Percentiles rank a stretch among this genome's conserved stretches.
Conservation (phyloP, 2,329 filamentous ascomycete genomes). For the Scedosporium dehoogii region DNA sequence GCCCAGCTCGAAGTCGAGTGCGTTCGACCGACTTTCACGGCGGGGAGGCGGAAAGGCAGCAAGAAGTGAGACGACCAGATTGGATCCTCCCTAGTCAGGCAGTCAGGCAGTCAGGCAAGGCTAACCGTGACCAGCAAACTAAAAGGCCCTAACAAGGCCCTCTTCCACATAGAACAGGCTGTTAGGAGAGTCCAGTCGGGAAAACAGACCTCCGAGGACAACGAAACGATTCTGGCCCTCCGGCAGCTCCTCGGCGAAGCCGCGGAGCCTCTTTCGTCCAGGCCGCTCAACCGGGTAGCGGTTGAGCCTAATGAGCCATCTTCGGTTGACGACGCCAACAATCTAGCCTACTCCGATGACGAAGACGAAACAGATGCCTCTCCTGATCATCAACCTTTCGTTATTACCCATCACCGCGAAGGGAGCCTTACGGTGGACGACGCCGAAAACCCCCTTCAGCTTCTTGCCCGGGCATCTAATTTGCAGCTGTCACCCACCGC, state of each 20-base stretch:
- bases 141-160: slow-evolving; percentile 62
- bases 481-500: slow-evolving; percentile 41
- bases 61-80: slow-evolving; percentile 49
- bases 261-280: slow-evolving; percentile 8
- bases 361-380: slow-evolving; percentile 21
- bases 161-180: slow-evolving; percentile 65
- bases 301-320: slow-evolving; percentile 7
- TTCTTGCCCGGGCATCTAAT: slow-evolving; percentile 64
- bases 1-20: slow-evolving; percentile 49
- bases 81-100: background rate
- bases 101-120: slow-evolving; percentile 3
- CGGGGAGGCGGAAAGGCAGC: slow-evolving; percentile 64
- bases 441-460: slow-evolving; percentile 64
- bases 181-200: slow-evolving; percentile 43
- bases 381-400: slow-evolving; percentile 9
- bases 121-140: slow-evolving; percentile 46
- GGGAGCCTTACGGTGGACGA: slow-evolving; percentile 57
- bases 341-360: slow-evolving; percentile 22
- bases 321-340: slow-evolving; percentile 17
- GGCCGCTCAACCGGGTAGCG: background rate
- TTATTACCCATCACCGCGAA: slow-evolving; percentile 20
- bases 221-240: slow-evolving; percentile 33
- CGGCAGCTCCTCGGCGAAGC: slow-evolving; percentile 26
- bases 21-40: slow-evolving; percentile 61
- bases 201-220: slow-evolving; percentile 31